Base-by-base conservation (phyloP, 371 early-diverging fungal species). In the Quaeritorhiza haematococci region DNA sequence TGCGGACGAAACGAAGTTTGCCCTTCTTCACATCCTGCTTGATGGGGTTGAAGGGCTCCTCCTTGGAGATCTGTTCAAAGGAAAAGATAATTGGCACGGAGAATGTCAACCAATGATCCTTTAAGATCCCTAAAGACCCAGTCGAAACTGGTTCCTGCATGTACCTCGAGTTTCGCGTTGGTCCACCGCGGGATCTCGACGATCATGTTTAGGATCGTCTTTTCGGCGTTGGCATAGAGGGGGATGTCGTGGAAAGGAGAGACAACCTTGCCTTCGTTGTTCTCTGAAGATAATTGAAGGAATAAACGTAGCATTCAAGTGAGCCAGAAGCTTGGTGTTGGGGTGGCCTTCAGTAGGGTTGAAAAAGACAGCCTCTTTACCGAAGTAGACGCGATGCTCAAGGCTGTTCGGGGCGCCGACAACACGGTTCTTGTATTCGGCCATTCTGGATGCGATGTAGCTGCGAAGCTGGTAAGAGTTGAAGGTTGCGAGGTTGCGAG, bases 221-320 rank as follows among this genome's bases (percentile, higher is more conserved):
- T 91, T 49, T 86, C 85, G 15, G 63, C 66, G 66, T 94, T 84
- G 49, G 90, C 89, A 67, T 84, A 90, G n/a, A 96, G 80, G 17
- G 99, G 98, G 71, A 99, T 94, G 76, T 99, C 99, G 78, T 99
- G 99, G 80, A 98, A 98, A 42, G 98, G 93, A 26, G 98, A 98
- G 59, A 99, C 77, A 19, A 82, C 72, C 67, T 83, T 76, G 46
- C 77, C 80, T 63, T 54, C 61, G 32, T 62, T 49, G 58, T 78
- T 64, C 62, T 72, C 73, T 71, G 55, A 19, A 24, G 15, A 50
- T 38, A 27, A 60, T 6, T n/a, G n/a, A n/a, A n/a, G n/a, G 3
- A 27, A 28, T 24, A n/a, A 34, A 17, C 23, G 17, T 24, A 7
- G 45, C 17, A 45, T 19, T 19, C n/a, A 7, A 13, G 7, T 8